Evolutionary conservation across 164 flowering plant genomes (phyloP).

Genomic region (Amborella trichopoda): DNA sequence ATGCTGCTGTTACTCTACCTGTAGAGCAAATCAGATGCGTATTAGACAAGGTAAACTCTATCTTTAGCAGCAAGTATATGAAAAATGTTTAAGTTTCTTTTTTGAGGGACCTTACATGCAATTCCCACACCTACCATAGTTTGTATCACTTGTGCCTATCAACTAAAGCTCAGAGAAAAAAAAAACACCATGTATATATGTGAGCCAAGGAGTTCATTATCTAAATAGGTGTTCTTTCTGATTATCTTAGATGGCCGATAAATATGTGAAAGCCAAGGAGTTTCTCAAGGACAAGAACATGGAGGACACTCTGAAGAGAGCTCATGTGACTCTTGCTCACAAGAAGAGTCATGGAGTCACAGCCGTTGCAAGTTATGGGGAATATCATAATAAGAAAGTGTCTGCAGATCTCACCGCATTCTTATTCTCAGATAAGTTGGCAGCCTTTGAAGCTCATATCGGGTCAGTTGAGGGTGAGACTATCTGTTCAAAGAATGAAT

Average conservation of each 20-base stretch:
- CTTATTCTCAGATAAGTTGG: slow-evolving; percentile 55
- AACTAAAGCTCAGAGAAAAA: too few relatives aligned
- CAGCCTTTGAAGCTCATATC: slow-evolving; percentile 54
- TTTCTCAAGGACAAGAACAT: slow-evolving; percentile 42
- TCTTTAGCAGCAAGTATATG: too few relatives aligned
- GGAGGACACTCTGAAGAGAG: slow-evolving; percentile 31
- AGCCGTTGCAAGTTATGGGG: slow-evolving; percentile 72
- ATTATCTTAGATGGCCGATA: slow-evolving; percentile 43
- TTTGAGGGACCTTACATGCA: too few relatives aligned
- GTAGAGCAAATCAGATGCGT: slow-evolving; percentile 37
- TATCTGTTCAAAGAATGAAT: slow-evolving; percentile 51
- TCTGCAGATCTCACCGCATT: slow-evolving; percentile 58
- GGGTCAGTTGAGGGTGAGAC: slow-evolving; percentile 73
- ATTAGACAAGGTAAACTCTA: slow-evolving; percentile 42
- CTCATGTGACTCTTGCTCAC: slow-evolving; percentile 94
- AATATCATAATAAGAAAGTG: slow-evolving; percentile 36
- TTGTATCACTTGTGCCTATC: too few relatives aligned
- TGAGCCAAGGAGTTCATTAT: too few relatives aligned
- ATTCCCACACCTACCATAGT: too few relatives aligned
- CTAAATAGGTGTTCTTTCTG: too few relatives aligned
- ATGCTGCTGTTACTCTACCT: slow-evolving; percentile 77
- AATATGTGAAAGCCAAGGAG: slow-evolving; percentile 28
- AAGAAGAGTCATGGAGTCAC: slow-evolving; percentile 81
- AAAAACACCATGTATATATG: too few relatives aligned
- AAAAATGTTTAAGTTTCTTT: too few relatives aligned